These are phyloP conservation scores for Coelastrella sp. DNA, from an alignment of 139 green algal species.

Conservation along the genomic window DNA sequence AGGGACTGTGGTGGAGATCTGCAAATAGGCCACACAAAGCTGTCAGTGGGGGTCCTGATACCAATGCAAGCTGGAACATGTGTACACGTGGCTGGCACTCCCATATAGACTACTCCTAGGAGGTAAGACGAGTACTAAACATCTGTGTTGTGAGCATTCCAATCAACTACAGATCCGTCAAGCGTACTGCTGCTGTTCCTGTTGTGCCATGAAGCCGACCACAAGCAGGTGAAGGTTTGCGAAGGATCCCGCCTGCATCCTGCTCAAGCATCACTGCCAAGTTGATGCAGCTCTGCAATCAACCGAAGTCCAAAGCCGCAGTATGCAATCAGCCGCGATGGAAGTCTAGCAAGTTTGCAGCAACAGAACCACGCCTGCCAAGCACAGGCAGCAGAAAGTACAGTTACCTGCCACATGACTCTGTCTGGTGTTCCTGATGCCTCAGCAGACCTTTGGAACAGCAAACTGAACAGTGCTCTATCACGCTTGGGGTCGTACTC, in stretches of 20 bases:
- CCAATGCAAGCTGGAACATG: not conserved
- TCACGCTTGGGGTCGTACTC: not conserved
- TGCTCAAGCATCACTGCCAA: not conserved
- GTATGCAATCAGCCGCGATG: not conserved
- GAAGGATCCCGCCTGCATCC: not conserved
- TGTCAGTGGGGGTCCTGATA: not conserved
- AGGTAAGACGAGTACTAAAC: constrained; percentile 17
- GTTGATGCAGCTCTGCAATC: too few species aligned
- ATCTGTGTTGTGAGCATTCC: too few species aligned
- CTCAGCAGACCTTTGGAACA: constrained; percentile 28
- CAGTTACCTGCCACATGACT: constrained; percentile 44
- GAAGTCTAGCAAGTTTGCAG: too few species aligned
- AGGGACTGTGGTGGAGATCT: constrained; percentile 44
- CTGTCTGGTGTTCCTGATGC: constrained; percentile 10
- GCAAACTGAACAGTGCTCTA: constrained; percentile 35
- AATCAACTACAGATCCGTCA: too few species aligned
- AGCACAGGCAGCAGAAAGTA: not conserved
- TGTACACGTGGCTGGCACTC: not conserved
- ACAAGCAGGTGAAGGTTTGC: too few species aligned
- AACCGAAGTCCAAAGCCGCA: too few species aligned
- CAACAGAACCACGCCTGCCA: not conserved
- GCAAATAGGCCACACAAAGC: not conserved
- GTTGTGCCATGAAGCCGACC: too few species aligned
- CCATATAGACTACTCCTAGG: constrained; percentile 13
- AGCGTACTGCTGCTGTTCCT: too few species aligned